Evolutionary conservation across 768 basidiomycete genomes (phyloP).

Genomic region (Auriscalpium orientale): DNA sequence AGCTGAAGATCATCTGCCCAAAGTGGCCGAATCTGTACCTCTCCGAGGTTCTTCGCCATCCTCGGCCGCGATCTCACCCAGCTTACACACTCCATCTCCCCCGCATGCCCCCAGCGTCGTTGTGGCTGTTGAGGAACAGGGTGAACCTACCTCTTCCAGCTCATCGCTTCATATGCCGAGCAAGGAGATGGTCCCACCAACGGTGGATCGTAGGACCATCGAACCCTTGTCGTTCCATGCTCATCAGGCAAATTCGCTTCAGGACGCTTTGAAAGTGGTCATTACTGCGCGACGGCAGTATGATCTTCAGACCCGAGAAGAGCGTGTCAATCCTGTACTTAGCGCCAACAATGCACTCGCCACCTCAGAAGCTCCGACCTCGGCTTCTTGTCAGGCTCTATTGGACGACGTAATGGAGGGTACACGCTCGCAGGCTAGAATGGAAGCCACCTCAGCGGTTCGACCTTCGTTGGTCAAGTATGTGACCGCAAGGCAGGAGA

Average conservation of each 20-base stretch:
- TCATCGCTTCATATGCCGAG: too few relatives aligned
- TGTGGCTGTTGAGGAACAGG: slow-evolving; percentile 10
- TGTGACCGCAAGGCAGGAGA: slow-evolving; percentile 45
- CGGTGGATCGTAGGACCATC: too few relatives aligned
- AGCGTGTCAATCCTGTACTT: slow-evolving; percentile 57
- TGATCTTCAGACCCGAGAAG: slow-evolving; percentile 54
- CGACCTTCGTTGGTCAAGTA: slow-evolving; percentile 45
- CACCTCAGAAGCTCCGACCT: slow-evolving; percentile 21
- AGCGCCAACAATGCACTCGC: slow-evolving; percentile 47
- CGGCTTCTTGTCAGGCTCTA: slow-evolving; percentile 30
- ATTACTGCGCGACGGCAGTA: slow-evolving; percentile 52
- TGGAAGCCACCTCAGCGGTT: slow-evolving; percentile 30
- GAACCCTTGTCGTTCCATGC: background rate
- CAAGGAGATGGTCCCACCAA: too few relatives aligned
- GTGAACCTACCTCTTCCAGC: background rate
- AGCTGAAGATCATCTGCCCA: too few relatives aligned
- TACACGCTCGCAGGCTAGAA: slow-evolving; percentile 25
- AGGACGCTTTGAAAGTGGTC: slow-evolving; percentile 57
- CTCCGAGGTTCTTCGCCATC: slow-evolving; percentile 3
- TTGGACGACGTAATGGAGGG: slow-evolving; percentile 41
- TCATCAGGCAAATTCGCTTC: slow-evolving; percentile 25
- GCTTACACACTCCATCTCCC: slow-evolving; percentile 15
- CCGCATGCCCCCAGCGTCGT: slow-evolving; percentile 19
- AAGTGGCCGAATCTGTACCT: too few relatives aligned
- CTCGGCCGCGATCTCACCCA: slow-evolving; percentile 5